Conservation (phyloP, 108 stramenopile genomes). For the Conticribra weissflogii region DNA sequence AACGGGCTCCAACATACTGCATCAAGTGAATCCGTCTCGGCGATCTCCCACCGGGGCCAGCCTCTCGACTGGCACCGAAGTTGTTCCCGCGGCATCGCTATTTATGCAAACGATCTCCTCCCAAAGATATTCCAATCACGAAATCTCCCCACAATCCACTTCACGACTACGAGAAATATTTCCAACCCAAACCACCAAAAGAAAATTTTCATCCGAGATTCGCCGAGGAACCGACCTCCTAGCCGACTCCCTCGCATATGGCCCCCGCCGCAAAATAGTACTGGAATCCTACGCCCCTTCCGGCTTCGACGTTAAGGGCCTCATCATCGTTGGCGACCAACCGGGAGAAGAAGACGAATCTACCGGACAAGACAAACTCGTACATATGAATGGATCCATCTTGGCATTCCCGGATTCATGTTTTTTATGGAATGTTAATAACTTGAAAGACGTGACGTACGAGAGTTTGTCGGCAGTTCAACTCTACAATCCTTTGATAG, state of each 20-base stretch:
- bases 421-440: constrained; percentile 66
- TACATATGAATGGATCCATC: constrained; percentile 74
- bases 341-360: constrained; percentile 29
- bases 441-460: constrained; percentile 55
- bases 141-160: too few species aligned
- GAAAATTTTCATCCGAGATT: constrained; percentile 33
- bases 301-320: constrained; percentile 71
- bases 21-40: too few species aligned
- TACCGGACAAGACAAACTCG: constrained; percentile 31
- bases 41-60: too few species aligned
- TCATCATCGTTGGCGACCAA: constrained; percentile 50
- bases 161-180: too few species aligned
- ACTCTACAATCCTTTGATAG: constrained; percentile 55
- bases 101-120: too few species aligned
- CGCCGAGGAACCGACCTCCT: constrained; percentile 66
- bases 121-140: too few species aligned
- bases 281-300: constrained; percentile 55
- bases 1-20: too few species aligned
- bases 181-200: neutral
- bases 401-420: constrained; percentile 68
- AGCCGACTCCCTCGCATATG: constrained; percentile 52
- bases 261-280: constrained; percentile 50
- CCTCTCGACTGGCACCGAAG: too few species aligned
- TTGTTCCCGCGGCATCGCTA: too few species aligned
- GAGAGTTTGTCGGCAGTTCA: constrained; percentile 61